Conservation (phyloP, 192 early-diverging fungal species). For the Coemansia sp. region DNA sequence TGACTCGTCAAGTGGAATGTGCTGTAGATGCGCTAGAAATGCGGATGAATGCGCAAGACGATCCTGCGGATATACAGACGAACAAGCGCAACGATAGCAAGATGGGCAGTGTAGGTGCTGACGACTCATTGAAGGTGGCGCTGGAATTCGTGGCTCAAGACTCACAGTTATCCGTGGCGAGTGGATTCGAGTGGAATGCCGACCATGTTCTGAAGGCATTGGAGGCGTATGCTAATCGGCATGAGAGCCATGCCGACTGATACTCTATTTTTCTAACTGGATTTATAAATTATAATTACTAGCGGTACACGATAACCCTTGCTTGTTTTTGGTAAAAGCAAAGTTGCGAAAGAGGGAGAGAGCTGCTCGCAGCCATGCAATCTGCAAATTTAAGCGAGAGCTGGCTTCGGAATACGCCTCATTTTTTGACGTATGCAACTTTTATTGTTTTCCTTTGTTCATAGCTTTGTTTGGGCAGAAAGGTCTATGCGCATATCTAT, state of each 20-base stretch:
- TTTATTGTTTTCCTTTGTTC: slow-evolving; percentile 5
- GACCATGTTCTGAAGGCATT: slow-evolving; percentile 38
- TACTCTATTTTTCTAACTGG: background rate
- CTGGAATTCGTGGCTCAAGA: slow-evolving; percentile 27
- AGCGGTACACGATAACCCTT: background rate
- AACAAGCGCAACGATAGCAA: slow-evolving; percentile 35
- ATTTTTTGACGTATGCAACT: slow-evolving; percentile 11
- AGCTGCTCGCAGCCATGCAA: slow-evolving; percentile 5
- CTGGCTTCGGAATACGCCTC: slow-evolving; percentile 16
- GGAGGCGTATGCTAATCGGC: slow-evolving; percentile 21
- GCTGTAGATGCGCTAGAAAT: slow-evolving; percentile 32
- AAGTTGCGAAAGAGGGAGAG: background rate
- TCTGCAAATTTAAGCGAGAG: slow-evolving; percentile 38
- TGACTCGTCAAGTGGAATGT: slow-evolving; percentile 44
- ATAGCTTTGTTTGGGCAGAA: slow-evolving; percentile 2
- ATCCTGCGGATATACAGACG: background rate
- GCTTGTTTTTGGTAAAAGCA: slow-evolving; percentile 6
- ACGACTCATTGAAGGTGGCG: slow-evolving; percentile 25
- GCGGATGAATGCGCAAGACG: slow-evolving; percentile 4
- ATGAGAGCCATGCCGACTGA: slow-evolving; percentile 2
- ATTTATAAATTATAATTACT: too few relatives aligned
- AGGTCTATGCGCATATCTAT: slow-evolving; percentile 2
- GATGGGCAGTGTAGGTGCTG: slow-evolving; percentile 18
- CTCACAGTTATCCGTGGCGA: slow-evolving; percentile 2
- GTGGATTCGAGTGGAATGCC: slow-evolving; percentile 38